Evolutionary conservation across 163 green algal species (phyloP).

Genomic region (Chloromonas sp.): DNA sequence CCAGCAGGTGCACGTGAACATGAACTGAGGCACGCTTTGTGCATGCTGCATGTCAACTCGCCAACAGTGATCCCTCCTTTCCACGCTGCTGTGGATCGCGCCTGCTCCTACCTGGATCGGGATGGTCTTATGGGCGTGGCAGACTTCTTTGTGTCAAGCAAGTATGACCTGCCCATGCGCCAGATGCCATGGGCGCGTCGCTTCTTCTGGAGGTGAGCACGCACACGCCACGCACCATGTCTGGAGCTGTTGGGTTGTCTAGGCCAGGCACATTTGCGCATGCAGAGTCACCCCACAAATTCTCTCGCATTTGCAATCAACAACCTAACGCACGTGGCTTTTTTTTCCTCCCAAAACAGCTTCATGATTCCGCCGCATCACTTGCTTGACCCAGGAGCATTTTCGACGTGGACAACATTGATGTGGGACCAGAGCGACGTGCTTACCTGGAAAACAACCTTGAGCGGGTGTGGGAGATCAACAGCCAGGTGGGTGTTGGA

Average conservation of each 20-base stretch:
- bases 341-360: too few relatives aligned
- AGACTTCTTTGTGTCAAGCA: conserved; percentile 90
- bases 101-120: conserved; percentile 69
- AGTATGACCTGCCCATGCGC: conserved; percentile 89
- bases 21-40: too few relatives aligned
- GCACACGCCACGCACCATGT: background rate
- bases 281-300: too few relatives aligned
- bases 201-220: conserved; percentile 90
- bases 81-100: conserved; percentile 85
- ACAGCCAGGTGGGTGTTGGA: conserved; percentile 53
- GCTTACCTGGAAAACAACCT: conserved; percentile 91
- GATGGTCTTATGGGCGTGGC: conserved; percentile 75
- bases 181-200: conserved; percentile 80
- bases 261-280: too few relatives aligned
- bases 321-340: too few relatives aligned
- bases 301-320: too few relatives aligned
- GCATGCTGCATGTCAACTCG: background rate
- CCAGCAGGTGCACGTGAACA: too few relatives aligned
- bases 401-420: conserved; percentile 97
- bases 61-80: conserved; percentile 97
- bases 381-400: conserved; percentile 43
- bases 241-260: too few relatives aligned
- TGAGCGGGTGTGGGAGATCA: conserved; percentile 81
- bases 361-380: background rate
- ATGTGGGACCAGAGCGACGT: conserved; percentile 91